Percentiles rank a stretch among this genome's conserved stretches.
These are phyloP conservation scores for Przewalskia tangutica DNA, from an alignment of 257 asterid genomes.

Conservation along the genomic window DNA sequence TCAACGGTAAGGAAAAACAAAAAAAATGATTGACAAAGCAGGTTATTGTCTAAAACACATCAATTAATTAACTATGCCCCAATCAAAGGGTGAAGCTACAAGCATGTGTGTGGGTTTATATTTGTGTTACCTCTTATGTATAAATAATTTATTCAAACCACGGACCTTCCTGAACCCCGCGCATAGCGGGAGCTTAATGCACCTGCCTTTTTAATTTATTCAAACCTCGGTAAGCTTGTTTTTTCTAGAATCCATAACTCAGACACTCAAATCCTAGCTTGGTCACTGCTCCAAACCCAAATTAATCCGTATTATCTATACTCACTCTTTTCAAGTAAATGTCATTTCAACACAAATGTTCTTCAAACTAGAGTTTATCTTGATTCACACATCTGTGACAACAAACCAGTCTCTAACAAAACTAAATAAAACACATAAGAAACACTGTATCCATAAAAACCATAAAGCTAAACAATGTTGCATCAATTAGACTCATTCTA, in stretches of 20 bases:
- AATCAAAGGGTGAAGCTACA: too few species aligned
- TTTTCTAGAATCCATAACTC: too few species aligned
- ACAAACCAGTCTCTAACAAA: background rate
- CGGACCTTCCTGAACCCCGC: too few species aligned
- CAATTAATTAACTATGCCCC: background rate
- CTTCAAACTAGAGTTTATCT: background rate
- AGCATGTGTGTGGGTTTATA: too few species aligned
- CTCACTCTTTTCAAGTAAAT: background rate
- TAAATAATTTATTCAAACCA: too few species aligned
- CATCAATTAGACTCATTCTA: background rate
- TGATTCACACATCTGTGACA: background rate
- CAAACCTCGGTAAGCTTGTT: too few species aligned
- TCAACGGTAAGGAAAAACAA: background rate
- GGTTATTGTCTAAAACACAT: background rate
- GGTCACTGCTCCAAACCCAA: background rate
- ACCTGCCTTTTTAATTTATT: too few species aligned
- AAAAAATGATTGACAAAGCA: background rate
- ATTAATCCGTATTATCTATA: fast-evolving
- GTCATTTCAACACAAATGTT: background rate
- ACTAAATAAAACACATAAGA: background rate
- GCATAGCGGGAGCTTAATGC: too few species aligned
- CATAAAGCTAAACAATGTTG: background rate
- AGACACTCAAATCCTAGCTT: too few species aligned
- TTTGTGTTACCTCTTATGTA: too few species aligned
- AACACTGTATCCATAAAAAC: background rate